A percentile compares a stretch with the other conserved stretches of the same genome.
phyloP scores from a whole-genome alignment of 768 basidiomycete genomes.

The Tephrocybe sp. region DNA sequence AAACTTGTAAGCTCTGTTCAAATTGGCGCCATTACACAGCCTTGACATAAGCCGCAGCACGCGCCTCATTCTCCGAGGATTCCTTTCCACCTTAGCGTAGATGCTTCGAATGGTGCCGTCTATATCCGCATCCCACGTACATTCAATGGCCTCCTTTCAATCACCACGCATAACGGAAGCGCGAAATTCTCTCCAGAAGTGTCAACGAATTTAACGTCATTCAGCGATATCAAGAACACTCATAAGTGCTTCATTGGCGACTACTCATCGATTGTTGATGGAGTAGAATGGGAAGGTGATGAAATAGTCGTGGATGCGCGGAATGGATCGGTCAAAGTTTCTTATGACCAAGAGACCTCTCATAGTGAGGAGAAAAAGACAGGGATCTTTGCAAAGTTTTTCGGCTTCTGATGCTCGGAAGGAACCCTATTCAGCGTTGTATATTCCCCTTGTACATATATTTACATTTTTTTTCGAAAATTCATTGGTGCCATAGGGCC shows the following conservation, averaged over 20 bases:
- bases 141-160: constrained; percentile 32
- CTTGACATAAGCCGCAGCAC: constrained; percentile 15
- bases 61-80: constrained; percentile 16
- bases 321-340: constrained; percentile 34
- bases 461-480: too few species aligned
- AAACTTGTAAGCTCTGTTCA: constrained; percentile 19
- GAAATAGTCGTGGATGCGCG: constrained; percentile 29
- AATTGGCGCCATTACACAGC: not conserved
- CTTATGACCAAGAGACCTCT: constrained; percentile 32
- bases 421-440: not conserved
- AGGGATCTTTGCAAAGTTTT: constrained; percentile 24
- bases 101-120: constrained; percentile 28
- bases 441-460: too few species aligned
- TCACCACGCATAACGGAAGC: constrained; percentile 27
- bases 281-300: constrained; percentile 33
- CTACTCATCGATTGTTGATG: constrained; percentile 17
- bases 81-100: constrained; percentile 22
- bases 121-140: constrained; percentile 37
- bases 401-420: constrained; percentile 19
- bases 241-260: constrained; percentile 37
- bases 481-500: too few species aligned
- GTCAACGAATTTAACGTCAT: constrained; percentile 21
- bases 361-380: constrained; percentile 9
- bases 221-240: constrained; percentile 29
- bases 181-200: constrained; percentile 29